Evolutionary conservation across 2,329 filamentous ascomycete genomes (phyloP).

Genomic region (Xylariomycetidae sp.): DNA sequence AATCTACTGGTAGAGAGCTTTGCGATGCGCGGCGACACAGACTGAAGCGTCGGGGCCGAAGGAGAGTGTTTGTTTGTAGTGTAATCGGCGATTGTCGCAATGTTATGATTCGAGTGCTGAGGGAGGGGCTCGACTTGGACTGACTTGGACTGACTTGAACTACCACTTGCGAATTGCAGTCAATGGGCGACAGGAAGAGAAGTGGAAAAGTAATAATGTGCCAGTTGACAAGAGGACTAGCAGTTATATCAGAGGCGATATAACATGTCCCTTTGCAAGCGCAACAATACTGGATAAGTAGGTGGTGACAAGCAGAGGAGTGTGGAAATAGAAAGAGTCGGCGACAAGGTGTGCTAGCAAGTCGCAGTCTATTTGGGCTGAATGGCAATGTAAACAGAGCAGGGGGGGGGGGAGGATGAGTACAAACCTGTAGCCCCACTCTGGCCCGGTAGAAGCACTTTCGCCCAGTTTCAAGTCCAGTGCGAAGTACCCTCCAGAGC

Average conservation of each 20-base stretch:
- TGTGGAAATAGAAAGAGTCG: constrained; percentile 2
- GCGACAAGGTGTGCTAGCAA: constrained; percentile 7
- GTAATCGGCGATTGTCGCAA: neutral
- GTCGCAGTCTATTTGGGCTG: constrained; percentile 17
- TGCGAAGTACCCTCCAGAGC: no score
- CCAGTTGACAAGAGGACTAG: neutral
- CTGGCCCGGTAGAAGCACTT: neutral
- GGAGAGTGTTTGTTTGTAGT: no score
- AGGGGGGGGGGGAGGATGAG: constrained; percentile 8
- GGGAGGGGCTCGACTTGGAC: neutral
- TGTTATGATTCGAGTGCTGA: neutral
- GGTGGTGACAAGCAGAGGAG: neutral
- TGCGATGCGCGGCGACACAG: constrained; percentile 3
- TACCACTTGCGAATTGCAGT: neutral
- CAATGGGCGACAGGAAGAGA: neutral
- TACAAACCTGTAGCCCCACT: neutral
- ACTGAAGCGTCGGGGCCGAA: neutral
- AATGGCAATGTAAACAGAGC: constrained; percentile 16
- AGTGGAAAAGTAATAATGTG: constrained; percentile 1
- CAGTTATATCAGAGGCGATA: constrained; percentile 1
- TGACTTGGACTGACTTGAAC: neutral
- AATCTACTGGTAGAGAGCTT: constrained; percentile 1
- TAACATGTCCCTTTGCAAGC: neutral
- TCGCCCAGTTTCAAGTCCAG: no score
- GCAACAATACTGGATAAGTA: neutral